Base-by-base conservation (phyloP, 1,284 basidiomycete species). In the Rhodotorula sp. region DNA sequence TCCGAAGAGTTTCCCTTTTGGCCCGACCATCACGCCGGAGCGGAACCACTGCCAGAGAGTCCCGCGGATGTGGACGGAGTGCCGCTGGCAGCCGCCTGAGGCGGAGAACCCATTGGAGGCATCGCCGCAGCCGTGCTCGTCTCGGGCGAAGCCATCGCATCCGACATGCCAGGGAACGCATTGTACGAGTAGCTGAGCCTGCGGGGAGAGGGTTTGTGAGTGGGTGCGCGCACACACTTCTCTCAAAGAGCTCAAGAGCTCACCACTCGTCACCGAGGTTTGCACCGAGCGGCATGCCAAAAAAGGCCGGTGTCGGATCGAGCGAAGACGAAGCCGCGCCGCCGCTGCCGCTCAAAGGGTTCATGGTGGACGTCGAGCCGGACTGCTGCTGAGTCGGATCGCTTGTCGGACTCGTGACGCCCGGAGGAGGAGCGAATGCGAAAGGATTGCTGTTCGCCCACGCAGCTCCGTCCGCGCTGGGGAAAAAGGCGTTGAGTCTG, bases 401-500 rank as follows among this genome's bases (percentile, higher is more conserved):
- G 38, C 10, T 43, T 12, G 38, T 43, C 3, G 52, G 34, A 34
- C 64, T 49, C 23, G 55, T 57, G 15, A 47, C 34, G 58, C 50
- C 54, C 10, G 38, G 38, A 14, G 38, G 38, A 43, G 63, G 12
- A 43, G 31, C 8, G 60, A 61, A 43, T 19, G 31, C 28, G 31
- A 54, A 45, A 14, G 47, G 59, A 21, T 8, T 38, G 38, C 18
- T 26, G 56, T 14, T 55, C 28, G 26, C n/a, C 54, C 54, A 55
- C 5, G 28, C 8, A 6, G 7, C n/a, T 12, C 54, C 54, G 26
- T 55, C 54, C 54, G n/a, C n/a, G 54, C 54, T 28, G 12, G 73
- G 61, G 48, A 75, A 62, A 68, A 75, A 72, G 43, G 73, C 70
- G 59, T 75, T 72, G 56, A 75, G 64, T 5, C 73, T 74, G 63